A percentile compares a stretch with the other conserved stretches of the same genome.
These are phyloP conservation scores for Aspergillus diversus DNA, from an alignment of 495 filamentous ascomycete species.

Conservation along the genomic window DNA sequence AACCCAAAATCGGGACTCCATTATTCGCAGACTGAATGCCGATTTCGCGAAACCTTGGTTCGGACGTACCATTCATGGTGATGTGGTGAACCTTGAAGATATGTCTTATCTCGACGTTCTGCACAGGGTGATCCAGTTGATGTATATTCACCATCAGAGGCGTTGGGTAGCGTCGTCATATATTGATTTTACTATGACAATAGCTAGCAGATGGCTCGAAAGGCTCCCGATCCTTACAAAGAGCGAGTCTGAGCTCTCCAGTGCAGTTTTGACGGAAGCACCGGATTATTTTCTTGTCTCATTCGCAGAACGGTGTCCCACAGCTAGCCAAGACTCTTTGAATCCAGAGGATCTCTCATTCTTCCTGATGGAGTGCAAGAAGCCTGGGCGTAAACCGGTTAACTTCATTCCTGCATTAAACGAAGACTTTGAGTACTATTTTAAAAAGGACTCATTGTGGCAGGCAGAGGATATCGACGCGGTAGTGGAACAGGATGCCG, in stretches of 20 bases:
- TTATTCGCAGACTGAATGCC: slow-evolving; percentile 37
- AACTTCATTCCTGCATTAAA: slow-evolving; percentile 43
- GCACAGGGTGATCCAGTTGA: slow-evolving; percentile 34
- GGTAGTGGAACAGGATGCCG: slow-evolving; percentile 40
- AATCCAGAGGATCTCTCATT: slow-evolving; percentile 38
- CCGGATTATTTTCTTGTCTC: slow-evolving; percentile 19
- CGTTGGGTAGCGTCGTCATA: slow-evolving; percentile 46
- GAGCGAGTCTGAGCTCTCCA: background rate
- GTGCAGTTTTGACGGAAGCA: slow-evolving; percentile 1
- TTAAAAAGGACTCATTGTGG: slow-evolving; percentile 52
- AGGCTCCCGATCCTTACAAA: slow-evolving; percentile 14
- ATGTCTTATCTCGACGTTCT: slow-evolving; percentile 46
- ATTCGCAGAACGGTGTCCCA: slow-evolving; percentile 24
- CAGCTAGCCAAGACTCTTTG: slow-evolving; percentile 28
- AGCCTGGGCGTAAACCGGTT: slow-evolving; percentile 39
- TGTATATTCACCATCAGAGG: slow-evolving; percentile 38
- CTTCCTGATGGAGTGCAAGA: slow-evolving; percentile 35
- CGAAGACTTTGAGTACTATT: slow-evolving; percentile 46
- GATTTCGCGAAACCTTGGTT: slow-evolving; percentile 49
- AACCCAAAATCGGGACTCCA: slow-evolving; percentile 26
- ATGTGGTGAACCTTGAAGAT: slow-evolving; percentile 35
- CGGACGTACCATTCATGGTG: slow-evolving; percentile 29
- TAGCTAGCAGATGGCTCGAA: slow-evolving; percentile 33
- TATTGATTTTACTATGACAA: slow-evolving; percentile 29
- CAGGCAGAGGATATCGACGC: slow-evolving; percentile 48